phyloP scores from a whole-genome alignment of 1,284 basidiomycete genomes.

The Ceratobasidium theobromae region DNA sequence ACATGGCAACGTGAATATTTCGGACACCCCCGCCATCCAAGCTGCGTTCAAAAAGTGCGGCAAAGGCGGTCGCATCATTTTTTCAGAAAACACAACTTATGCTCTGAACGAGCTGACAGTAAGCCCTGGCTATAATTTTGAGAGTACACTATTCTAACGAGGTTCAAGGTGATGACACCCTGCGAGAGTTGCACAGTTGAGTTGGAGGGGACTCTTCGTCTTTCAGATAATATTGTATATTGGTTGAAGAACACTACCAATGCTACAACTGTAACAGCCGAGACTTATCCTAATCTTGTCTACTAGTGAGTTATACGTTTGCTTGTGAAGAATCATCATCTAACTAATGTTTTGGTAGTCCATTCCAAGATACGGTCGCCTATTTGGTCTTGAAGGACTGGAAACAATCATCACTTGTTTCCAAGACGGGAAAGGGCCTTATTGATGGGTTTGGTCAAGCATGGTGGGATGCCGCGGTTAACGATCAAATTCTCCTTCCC shows the following conservation, averaged over 20 bases:
- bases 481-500: constrained; percentile 9
- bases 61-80: constrained; percentile 29
- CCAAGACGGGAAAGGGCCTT: constrained; percentile 28
- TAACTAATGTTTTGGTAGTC: neutral
- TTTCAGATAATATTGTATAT: constrained; percentile 28
- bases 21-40: constrained; percentile 29
- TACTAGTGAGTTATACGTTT: constrained; percentile 4
- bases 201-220: constrained; percentile 26
- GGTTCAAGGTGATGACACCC: constrained; percentile 9
- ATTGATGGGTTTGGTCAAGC: constrained; percentile 20
- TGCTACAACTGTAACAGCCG: constrained; percentile 22
- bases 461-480: constrained; percentile 24
- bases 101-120: constrained; percentile 29
- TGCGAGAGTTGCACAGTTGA: constrained; percentile 28
- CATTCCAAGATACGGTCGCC: constrained; percentile 28
- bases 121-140: neutral
- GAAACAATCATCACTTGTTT: constrained; percentile 21
- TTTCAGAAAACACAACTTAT: constrained; percentile 25
- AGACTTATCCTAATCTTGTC: constrained; percentile 21
- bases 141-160: neutral
- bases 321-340: neutral
- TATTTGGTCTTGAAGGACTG: constrained; percentile 26
- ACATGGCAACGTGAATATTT: constrained; percentile 15
- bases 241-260: constrained; percentile 26
- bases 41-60: constrained; percentile 32